Conservation (phyloP, 2,329 filamentous ascomycete species). For the Epichloe amarillans region DNA sequence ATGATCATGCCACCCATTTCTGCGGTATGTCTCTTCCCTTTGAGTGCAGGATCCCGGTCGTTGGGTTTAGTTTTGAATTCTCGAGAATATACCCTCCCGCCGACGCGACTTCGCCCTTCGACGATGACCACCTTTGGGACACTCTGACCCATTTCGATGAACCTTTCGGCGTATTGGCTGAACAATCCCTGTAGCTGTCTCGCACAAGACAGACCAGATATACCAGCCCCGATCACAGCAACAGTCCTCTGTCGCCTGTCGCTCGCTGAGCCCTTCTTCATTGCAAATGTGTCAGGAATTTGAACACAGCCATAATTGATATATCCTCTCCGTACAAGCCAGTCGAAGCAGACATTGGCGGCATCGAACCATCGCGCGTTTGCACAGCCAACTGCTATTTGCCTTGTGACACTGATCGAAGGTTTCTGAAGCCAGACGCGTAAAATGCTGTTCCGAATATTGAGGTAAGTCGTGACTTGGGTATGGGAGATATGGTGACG, state of each 20-base stretch:
- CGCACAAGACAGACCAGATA: constrained; percentile 84
- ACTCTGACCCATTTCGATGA: constrained; percentile 50
- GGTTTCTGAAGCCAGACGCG: constrained; percentile 83
- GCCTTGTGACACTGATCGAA: constrained; percentile 62
- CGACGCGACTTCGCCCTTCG: constrained; percentile 77
- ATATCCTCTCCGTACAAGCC: constrained; percentile 80
- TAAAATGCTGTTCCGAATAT: constrained; percentile 89
- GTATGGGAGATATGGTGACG: constrained; percentile 70
- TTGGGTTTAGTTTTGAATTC: constrained; percentile 45
- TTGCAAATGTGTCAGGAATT: constrained; percentile 32
- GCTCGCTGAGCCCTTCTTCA: constrained; percentile 23
- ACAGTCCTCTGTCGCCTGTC: constrained; percentile 53
- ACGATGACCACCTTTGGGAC: constrained; percentile 66
- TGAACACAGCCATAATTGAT: constrained; percentile 94
- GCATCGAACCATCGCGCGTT: constrained; percentile 81
- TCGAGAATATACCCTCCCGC: constrained; percentile 85
- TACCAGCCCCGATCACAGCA: constrained; percentile 82
- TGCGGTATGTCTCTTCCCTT: constrained; percentile 58
- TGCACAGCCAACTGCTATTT: constrained; percentile 83
- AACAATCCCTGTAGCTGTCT: constrained; percentile 83
- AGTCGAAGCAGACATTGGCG: constrained; percentile 80
- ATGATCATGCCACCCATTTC: constrained; percentile 99
- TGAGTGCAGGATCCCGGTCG: constrained; percentile 35
- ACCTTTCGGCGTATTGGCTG: constrained; percentile 59
- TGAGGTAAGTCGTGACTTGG: constrained; percentile 90